Percentiles rank a stretch among this genome's conserved stretches.
Conservation (phyloP, 331 rosid genomes). For the Rhamnella rubrinervis region DNA sequence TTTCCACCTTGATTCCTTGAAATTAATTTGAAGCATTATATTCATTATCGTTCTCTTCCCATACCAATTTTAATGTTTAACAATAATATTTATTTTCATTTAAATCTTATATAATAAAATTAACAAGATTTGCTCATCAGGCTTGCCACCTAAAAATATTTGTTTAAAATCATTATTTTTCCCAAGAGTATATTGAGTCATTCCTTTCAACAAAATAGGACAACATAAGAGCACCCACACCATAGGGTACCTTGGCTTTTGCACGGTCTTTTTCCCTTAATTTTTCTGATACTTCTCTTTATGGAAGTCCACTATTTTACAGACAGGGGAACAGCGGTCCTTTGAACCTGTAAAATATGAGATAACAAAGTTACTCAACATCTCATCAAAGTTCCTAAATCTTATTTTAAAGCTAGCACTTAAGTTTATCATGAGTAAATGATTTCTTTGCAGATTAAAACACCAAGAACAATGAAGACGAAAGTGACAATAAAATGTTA, state of each 20-base stretch:
- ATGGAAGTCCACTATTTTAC: conserved; percentile 85
- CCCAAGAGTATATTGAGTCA: conserved; percentile 2
- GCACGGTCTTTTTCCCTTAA: conserved; percentile 62
- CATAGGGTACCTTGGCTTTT: conserved; percentile 61
- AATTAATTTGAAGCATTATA: background rate
- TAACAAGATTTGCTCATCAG: no score
- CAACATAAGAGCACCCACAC: conserved; percentile 12
- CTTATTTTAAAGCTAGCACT: no score
- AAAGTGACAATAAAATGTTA: no score
- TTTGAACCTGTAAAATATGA: conserved; percentile 52
- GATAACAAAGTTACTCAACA: background rate
- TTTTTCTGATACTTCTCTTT: conserved; percentile 63
- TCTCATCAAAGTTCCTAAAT: background rate
- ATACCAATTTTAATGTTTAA: no score
- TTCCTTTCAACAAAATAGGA: conserved; percentile 4
- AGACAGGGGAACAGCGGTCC: conserved; percentile 66
- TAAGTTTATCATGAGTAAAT: no score
- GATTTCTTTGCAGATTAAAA: no score
- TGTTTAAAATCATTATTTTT: background rate
- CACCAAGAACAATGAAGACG: no score
- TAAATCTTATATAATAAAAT: no score
- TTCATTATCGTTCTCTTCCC: no score
- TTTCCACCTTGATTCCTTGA: background rate
- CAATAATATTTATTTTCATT: no score
- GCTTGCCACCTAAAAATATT: no score